Evolutionary conservation across 2,329 filamentous ascomycete species (phyloP).

Genomic region (Alternaria brassicicola): DNA sequence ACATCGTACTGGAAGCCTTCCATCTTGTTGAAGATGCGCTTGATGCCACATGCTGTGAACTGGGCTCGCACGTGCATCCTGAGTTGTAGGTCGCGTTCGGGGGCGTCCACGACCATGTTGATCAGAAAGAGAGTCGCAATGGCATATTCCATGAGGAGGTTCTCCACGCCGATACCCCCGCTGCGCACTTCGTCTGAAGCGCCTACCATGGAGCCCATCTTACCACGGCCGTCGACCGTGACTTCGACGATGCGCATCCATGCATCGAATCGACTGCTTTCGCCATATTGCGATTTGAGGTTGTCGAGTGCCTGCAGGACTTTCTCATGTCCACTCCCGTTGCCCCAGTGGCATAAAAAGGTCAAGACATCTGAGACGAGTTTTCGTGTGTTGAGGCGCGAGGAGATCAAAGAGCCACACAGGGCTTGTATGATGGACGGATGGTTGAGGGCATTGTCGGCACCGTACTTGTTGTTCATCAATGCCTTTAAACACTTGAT

Average conservation of each 20-base stretch:
- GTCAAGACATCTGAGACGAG: constrained; percentile 95
- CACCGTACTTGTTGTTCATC: constrained; percentile 99
- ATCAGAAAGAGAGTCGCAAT: constrained; percentile 92
- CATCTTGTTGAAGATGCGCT: constrained; percentile 94
- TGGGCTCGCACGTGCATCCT: constrained; percentile 94
- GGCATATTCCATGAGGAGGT: constrained; percentile 97
- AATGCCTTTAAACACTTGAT: constrained; percentile 96
- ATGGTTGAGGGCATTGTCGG: constrained; percentile 90
- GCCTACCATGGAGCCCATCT: constrained; percentile 97
- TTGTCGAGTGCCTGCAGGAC: constrained; percentile 92
- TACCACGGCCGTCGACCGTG: constrained; percentile 93
- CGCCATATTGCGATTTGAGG: constrained; percentile 84
- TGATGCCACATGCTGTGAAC: constrained; percentile 94
- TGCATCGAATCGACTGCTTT: constrained; percentile 94
- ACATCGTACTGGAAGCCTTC: constrained; percentile 97
- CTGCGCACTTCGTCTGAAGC: constrained; percentile 95
- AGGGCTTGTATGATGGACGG: constrained; percentile 89
- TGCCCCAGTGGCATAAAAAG: constrained; percentile 93
- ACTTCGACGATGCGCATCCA: constrained; percentile 99
- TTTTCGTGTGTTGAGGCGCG: constrained; percentile 88
- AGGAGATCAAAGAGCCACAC: constrained; percentile 83
- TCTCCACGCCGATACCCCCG: constrained; percentile 98
- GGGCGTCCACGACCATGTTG: constrained; percentile 95
- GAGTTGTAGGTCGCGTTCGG: constrained; percentile 85
- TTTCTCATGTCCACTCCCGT: constrained; percentile 87